phyloP scores from a whole-genome alignment of 345 rosid genomes.

The Aquilaria sinensis region DNA sequence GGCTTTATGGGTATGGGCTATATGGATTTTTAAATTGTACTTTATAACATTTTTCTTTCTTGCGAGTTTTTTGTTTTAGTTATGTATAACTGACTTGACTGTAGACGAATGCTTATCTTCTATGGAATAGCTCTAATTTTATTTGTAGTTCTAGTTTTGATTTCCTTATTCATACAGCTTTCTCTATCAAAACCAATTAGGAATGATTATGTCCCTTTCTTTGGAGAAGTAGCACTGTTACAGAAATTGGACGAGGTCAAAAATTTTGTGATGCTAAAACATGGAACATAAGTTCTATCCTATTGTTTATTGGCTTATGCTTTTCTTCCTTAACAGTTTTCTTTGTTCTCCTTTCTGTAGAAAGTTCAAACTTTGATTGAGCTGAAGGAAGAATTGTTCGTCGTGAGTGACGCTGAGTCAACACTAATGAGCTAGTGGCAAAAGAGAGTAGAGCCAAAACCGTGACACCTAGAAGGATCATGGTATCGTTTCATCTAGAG shows the following conservation, averaged over 20 bases:
- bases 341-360: conserved; percentile 28
- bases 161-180: conserved; percentile 27
- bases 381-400: neutral
- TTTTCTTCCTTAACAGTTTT: neutral
- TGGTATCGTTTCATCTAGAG: too few species aligned
- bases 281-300: neutral
- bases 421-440: too few species aligned
- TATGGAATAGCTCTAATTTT: too few species aligned
- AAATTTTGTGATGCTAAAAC: conserved; percentile 46
- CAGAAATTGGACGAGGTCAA: conserved; percentile 65
- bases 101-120: neutral
- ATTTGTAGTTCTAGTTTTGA: neutral
- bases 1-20: conserved; percentile 25
- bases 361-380: conserved; percentile 52
- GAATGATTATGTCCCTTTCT: conserved; percentile 24
- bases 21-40: too few species aligned
- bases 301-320: neutral
- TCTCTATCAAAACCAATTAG: conserved; percentile 35
- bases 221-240: conserved; percentile 39
- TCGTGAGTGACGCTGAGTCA: too few species aligned
- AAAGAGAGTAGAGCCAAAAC: too few species aligned
- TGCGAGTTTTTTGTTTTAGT: neutral
- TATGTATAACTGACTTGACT: neutral
- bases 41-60: neutral
- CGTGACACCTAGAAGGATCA: too few species aligned